phyloP scores from a whole-genome alignment of 441 rosid genomes.

The Theobroma grandiflorum region DNA sequence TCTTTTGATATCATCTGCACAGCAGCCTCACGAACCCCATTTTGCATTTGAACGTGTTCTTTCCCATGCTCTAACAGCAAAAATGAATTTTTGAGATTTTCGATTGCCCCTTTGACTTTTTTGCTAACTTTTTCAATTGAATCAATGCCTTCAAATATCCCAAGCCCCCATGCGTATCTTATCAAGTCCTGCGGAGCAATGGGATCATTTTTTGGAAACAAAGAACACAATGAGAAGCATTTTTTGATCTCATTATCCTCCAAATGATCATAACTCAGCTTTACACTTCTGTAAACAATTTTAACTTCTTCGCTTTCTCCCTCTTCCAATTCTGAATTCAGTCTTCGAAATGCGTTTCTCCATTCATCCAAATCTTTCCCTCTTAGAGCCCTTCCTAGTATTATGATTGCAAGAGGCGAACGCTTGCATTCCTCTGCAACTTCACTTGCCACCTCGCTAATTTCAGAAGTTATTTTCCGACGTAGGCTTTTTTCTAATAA shows the following conservation, averaged over 20 bases:
- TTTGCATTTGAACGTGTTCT: background rate
- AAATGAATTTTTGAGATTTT: background rate
- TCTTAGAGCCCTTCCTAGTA: background rate
- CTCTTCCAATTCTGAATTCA: background rate
- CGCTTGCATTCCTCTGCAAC: background rate
- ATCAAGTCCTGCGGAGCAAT: background rate
- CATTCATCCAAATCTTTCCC: background rate
- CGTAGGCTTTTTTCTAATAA: background rate
- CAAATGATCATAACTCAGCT: background rate
- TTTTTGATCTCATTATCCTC: background rate
- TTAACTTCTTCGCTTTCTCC: background rate
- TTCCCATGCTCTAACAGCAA: background rate
- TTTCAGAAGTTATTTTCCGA: background rate
- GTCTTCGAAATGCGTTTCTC: background rate
- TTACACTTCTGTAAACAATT: constrained; percentile 9
- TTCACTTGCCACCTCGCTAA: background rate
- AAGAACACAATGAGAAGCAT: constrained; percentile 5
- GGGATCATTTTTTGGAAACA: background rate
- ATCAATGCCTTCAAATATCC: background rate
- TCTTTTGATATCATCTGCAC: background rate
- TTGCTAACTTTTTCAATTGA: background rate
- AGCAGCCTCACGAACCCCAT: constrained; percentile 4
- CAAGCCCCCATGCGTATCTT: background rate
- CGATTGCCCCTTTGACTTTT: background rate
- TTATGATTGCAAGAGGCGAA: background rate